Evolutionary conservation across 2,329 filamentous ascomycete genomes (phyloP), one percentile per base, ranked within the genome.

Genomic region (Xylariaceae sp.): DNA sequence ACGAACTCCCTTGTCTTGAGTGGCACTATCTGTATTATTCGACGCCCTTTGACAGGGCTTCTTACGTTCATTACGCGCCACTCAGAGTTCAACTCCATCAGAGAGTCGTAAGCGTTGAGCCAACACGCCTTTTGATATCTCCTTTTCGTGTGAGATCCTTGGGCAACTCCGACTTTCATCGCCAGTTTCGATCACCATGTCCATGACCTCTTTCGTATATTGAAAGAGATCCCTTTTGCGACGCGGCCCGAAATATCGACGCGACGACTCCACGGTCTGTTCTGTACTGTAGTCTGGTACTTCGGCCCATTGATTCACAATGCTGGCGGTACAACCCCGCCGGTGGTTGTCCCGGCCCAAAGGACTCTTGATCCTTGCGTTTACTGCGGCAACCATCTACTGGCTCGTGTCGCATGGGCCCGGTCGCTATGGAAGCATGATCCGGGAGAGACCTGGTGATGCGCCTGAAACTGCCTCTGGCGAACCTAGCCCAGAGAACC

Each of bases 371-470:
- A 64, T 80, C 41, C 67, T 79, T 23, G 69, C 71, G 37, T 59
- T 79, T 18, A 75, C 74, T 35, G 67, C 74, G 41, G 64, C 76
- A 17, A 72, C 74, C n/a, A 71, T 77, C 39, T 81, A 79, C 65
- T 77, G 75, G 65, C 63, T 80, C 49, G 62, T 79, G 17, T 73
- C 78, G 58, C 75, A 73, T 61, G 71, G 70, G 17, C 71, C 74
- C 11, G 66, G 71, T 8, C 68, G 65, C 44, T 63, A 62, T 56
- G 52, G 58, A 30, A 45, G 50, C 10, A n/a, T 53, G 18, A 23
- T 44, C 7, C 48, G 44, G n/a, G 44, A 62, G 45, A 39, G 37
- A 37, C 30, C 64, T 13, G 50, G 30, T n/a, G 57, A 18, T 1
- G 50, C 11, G 18, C 17, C 41, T n/a, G 41, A 6, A 30, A 39